phyloP scores from a whole-genome alignment of 148 eudicot species.

The Nyssa sinensis region DNA sequence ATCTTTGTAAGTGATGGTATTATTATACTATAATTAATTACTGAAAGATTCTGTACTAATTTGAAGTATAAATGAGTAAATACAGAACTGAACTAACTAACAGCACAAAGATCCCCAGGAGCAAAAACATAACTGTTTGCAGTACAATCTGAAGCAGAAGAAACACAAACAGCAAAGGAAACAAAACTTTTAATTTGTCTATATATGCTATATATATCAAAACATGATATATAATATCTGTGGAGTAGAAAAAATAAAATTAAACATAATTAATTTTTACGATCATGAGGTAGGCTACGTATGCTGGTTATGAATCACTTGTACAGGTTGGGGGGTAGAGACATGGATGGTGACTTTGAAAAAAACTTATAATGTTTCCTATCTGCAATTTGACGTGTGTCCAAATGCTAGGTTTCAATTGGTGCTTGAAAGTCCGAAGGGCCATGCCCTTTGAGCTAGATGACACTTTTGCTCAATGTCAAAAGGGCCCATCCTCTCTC shows the following conservation, averaged over 20 bases:
- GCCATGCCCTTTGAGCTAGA: conserved; percentile 25
- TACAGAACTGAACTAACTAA: background rate
- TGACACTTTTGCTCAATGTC: conserved; percentile 20
- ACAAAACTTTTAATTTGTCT: background rate
- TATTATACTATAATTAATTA: too few species aligned
- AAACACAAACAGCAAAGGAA: background rate
- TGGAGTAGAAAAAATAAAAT: background rate
- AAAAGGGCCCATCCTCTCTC: background rate
- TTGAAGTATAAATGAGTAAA: too few species aligned
- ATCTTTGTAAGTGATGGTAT: too few species aligned
- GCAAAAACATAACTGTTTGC: too few species aligned
- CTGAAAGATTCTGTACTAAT: too few species aligned
- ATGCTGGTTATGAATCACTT: conserved; percentile 24
- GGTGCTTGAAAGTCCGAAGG: conserved; percentile 22
- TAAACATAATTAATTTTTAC: conserved; percentile 7
- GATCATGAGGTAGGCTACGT: conserved; percentile 36
- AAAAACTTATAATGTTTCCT: conserved; percentile 17
- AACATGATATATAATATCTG: background rate
- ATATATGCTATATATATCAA: background rate
- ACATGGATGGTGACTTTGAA: conserved; percentile 24
- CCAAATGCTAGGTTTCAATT: conserved; percentile 35
- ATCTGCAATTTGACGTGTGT: conserved; percentile 22
- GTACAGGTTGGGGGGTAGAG: conserved; percentile 20
- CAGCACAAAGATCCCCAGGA: background rate
- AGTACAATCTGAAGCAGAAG: background rate